Evolutionary conservation across 2,329 filamentous ascomycete genomes (phyloP).

Genomic region (Juglanconis juglandina): DNA sequence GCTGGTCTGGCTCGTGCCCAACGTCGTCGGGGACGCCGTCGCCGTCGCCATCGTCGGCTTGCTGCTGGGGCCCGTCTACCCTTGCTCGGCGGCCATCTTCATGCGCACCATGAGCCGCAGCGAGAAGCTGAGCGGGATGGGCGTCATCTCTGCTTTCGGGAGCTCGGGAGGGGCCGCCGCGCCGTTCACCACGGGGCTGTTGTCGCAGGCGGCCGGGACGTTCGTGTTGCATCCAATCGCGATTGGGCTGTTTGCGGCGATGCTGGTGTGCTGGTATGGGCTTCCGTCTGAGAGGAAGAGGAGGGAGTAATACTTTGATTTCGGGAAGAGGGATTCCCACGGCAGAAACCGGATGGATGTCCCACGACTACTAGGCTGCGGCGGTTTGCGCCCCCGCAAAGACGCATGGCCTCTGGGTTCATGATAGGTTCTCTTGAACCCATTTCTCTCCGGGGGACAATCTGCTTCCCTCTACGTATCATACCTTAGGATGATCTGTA

Average conservation of each 20-base stretch:
- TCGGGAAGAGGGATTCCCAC: not conserved
- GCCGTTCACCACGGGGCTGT: conserved; percentile 62
- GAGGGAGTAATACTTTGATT: conserved; percentile 43
- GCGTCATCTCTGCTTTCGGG: conserved; percentile 67
- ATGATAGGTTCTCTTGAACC: too few species aligned
- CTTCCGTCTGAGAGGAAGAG: conserved; percentile 58
- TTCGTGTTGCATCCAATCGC: conserved; percentile 66
- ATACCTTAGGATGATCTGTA: too few species aligned
- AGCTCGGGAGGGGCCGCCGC: conserved; percentile 66
- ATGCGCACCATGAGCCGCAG: conserved; percentile 55
- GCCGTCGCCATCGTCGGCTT: conserved; percentile 69
- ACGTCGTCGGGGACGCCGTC: conserved; percentile 67
- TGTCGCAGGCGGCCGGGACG: conserved; percentile 60
- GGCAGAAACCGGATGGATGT: not conserved
- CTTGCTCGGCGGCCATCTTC: conserved; percentile 65
- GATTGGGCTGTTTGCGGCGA: conserved; percentile 60
- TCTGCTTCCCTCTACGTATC: too few species aligned
- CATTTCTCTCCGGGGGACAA: too few species aligned
- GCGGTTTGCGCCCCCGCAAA: too few species aligned
- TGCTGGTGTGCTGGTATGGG: conserved; percentile 63
- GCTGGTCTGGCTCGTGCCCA: conserved; percentile 75
- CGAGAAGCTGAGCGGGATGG: conserved; percentile 61
- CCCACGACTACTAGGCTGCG: too few species aligned
- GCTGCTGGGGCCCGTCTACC: conserved; percentile 75
- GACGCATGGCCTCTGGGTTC: too few species aligned